Evolutionary conservation across 495 filamentous ascomycete genomes (phyloP).

Genomic region (Filosporella fistucella): DNA sequence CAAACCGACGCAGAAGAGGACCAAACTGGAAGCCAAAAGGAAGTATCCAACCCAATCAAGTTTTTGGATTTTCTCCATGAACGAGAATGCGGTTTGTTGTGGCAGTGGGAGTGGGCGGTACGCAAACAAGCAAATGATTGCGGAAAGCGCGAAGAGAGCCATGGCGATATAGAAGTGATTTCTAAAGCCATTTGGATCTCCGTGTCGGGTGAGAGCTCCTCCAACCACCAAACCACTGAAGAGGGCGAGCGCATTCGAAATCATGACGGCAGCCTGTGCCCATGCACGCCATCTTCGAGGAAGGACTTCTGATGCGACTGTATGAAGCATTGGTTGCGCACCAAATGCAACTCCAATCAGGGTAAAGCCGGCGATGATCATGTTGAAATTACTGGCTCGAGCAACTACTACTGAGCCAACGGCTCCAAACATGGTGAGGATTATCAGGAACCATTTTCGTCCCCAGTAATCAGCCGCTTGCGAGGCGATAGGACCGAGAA

Average conservation of each 20-base stretch:
- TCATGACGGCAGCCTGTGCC: slow-evolving; percentile 26
- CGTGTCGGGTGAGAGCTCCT: slow-evolving; percentile 23
- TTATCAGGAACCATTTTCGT: slow-evolving; percentile 30
- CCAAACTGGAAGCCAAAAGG: slow-evolving; percentile 25
- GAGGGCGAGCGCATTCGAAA: slow-evolving; percentile 20
- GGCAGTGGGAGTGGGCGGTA: slow-evolving; percentile 25
- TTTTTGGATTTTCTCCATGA: slow-evolving; percentile 23
- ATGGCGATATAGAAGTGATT: slow-evolving; percentile 28
- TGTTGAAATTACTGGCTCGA: slow-evolving; percentile 26
- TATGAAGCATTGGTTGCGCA: slow-evolving; percentile 31
- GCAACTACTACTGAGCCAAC: slow-evolving; percentile 28
- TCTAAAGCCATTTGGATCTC: slow-evolving; percentile 26
- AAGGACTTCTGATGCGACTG: slow-evolving; percentile 31
- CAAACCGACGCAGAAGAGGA: slow-evolving; percentile 29
- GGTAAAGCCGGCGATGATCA: slow-evolving; percentile 29
- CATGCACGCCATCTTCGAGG: slow-evolving; percentile 26
- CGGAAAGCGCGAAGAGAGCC: slow-evolving; percentile 18
- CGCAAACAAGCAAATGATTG: slow-evolving; percentile 16
- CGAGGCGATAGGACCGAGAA: slow-evolving; percentile 27
- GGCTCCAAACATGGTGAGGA: slow-evolving; percentile 26
- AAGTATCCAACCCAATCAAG: slow-evolving; percentile 33
- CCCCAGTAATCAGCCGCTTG: slow-evolving; percentile 37
- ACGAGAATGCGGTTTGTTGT: slow-evolving; percentile 14
- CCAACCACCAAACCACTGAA: slow-evolving; percentile 16
- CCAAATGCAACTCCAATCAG: slow-evolving; percentile 27